Percentiles rank a stretch among this genome's conserved stretches.
phyloP scores from a whole-genome alignment of 305 asterid genomes.

The Fraxinus ornus region DNA sequence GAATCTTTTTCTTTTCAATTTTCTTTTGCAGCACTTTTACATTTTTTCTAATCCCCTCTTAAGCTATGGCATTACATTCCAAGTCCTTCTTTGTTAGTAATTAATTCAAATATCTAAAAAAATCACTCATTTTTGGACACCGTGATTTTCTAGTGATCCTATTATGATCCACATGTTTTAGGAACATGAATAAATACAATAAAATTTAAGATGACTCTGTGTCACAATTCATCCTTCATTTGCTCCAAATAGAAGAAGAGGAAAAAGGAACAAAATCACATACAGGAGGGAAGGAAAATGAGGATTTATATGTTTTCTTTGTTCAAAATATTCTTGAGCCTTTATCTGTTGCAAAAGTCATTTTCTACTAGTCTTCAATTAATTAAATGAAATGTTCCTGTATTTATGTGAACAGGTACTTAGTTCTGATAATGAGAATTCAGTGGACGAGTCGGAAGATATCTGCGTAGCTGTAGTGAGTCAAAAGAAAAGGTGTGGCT shows the following conservation, averaged over 20 bases:
- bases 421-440: slow-evolving; percentile 30
- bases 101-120: background rate
- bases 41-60: background rate
- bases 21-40: background rate
- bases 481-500: slow-evolving; percentile 29
- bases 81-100: background rate
- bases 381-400: background rate
- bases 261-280: background rate
- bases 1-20: background rate
- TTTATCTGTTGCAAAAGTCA: background rate
- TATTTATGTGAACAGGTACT: slow-evolving; percentile 30
- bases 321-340: background rate
- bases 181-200: background rate
- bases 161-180: background rate
- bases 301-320: background rate
- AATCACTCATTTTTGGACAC: background rate
- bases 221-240: background rate
- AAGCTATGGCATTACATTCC: background rate
- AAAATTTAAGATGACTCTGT: background rate
- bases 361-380: background rate
- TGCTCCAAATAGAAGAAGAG: background rate
- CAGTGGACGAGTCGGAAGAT: slow-evolving; percentile 27
- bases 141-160: background rate
- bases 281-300: background rate
- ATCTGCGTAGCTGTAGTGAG: slow-evolving; percentile 24